These are phyloP conservation scores for Vigna trinervia DNA, from an alignment of 306 rosid species.

Conservation along the genomic window DNA sequence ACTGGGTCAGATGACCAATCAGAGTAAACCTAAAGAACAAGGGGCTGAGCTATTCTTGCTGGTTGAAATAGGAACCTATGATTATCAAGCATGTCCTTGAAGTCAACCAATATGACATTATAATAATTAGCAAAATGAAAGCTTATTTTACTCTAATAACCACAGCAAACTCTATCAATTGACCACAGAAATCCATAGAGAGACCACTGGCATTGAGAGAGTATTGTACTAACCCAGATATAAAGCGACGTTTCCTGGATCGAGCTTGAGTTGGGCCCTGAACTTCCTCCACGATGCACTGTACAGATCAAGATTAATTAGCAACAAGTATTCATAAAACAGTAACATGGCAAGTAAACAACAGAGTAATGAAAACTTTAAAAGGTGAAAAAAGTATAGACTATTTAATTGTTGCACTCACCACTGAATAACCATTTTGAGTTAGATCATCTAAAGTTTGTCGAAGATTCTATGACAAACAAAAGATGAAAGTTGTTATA, in stretches of 20 bases:
- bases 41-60: no score
- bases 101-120: no score
- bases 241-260: constrained; percentile 86
- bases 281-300: constrained; percentile 99
- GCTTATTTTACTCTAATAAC: constrained; percentile 20
- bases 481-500: constrained; percentile 36
- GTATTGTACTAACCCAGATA: constrained; percentile 68
- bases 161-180: constrained; percentile 35
- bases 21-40: no score
- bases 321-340: constrained; percentile 24
- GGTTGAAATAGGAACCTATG: no score
- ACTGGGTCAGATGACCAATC: no score
- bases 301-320: constrained; percentile 42
- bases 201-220: constrained; percentile 21
- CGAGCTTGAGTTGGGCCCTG: constrained; percentile 94
- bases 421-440: constrained; percentile 90
- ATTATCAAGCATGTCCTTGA: no score
- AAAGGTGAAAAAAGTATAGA: neutral
- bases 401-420: constrained; percentile 52
- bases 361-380: constrained; percentile 33
- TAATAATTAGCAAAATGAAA: neutral
- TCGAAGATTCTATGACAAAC: constrained; percentile 82
- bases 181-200: neutral
- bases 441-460: constrained; percentile 96
- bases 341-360: constrained; percentile 13